Percentiles rank a stretch among this genome's conserved stretches.
Evolutionary conservation across 768 basidiomycete species (phyloP).

Genomic region (Leccinum longicurvipes): DNA sequence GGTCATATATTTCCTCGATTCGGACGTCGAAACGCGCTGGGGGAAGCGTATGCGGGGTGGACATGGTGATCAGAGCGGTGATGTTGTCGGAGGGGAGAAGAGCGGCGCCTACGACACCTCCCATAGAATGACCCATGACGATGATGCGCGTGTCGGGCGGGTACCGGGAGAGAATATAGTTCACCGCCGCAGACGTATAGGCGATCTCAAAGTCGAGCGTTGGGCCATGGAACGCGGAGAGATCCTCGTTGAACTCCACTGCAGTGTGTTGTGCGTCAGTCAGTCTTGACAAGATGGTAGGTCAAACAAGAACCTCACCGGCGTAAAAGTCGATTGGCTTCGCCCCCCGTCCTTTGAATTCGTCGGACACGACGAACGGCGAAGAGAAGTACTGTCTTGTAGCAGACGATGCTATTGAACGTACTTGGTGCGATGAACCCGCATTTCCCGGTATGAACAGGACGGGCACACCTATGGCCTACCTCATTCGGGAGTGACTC

Average conservation of each 20-base stretch:
- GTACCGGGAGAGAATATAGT: conserved; percentile 79
- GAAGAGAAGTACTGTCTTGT: conserved; percentile 71
- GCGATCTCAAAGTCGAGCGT: conserved; percentile 80
- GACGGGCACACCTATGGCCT: conserved; percentile 68
- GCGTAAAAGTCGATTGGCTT: conserved; percentile 83
- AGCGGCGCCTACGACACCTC: conserved; percentile 84
- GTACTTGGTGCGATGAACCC: conserved; percentile 89
- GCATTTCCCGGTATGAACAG: conserved; percentile 98
- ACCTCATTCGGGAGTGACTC: neutral
- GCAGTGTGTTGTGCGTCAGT: neutral
- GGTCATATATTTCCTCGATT: conserved; percentile 69
- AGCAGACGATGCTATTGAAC: conserved; percentile 92
- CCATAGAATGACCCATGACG: conserved; percentile 96
- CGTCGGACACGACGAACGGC: conserved; percentile 52
- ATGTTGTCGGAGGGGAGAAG: conserved; percentile 67
- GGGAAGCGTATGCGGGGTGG: conserved; percentile 84
- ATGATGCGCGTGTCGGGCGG: conserved; percentile 59
- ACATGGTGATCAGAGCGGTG: conserved; percentile 90
- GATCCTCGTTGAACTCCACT: conserved; percentile 96
- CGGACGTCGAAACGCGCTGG: conserved; percentile 84
- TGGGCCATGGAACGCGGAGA: conserved; percentile 90
- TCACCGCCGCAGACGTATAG: conserved; percentile 69
- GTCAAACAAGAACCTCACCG: conserved; percentile 41
- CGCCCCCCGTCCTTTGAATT: conserved; percentile 44
- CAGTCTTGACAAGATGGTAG: neutral